phyloP scores from a whole-genome alignment of 2,329 filamentous ascomycete genomes.

The Cercospora sp. region DNA sequence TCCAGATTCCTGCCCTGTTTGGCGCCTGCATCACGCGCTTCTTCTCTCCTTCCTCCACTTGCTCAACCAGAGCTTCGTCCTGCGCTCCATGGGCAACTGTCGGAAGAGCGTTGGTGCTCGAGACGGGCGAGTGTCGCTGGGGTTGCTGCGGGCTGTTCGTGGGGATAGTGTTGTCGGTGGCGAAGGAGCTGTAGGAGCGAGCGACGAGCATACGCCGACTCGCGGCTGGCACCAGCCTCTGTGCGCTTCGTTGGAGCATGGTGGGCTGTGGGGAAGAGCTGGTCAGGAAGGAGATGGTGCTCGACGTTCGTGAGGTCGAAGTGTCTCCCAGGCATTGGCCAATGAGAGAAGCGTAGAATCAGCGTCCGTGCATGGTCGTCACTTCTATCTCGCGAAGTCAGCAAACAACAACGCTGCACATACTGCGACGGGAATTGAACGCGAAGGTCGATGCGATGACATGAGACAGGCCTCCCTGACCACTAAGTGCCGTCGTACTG shows the following conservation, averaged over 20 bases:
- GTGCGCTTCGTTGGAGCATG: conserved; percentile 33
- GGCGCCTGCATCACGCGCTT: conserved; percentile 73
- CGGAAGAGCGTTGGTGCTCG: conserved; percentile 62
- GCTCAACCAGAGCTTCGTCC: conserved; percentile 59
- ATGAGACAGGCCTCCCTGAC: background rate
- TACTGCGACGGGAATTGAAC: background rate
- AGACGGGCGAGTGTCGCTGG: conserved; percentile 52
- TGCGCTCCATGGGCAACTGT: conserved; percentile 52
- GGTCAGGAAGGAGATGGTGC: background rate
- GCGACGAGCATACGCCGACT: conserved; percentile 21
- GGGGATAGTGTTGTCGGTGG: conserved; percentile 52
- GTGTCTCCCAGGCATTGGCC: background rate
- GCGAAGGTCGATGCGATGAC: background rate
- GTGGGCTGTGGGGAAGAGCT: conserved; percentile 4
- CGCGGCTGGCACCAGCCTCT: conserved; percentile 31
- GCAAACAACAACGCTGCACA: background rate
- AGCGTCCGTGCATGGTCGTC: background rate
- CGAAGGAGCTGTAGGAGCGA: conserved; percentile 26
- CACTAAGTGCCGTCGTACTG: background rate
- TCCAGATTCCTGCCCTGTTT: conserved; percentile 81
- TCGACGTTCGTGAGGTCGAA: background rate
- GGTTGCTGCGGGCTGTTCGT: conserved; percentile 64
- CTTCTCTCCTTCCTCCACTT: conserved; percentile 56
- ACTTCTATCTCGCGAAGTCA: background rate
- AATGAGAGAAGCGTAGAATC: background rate